Evolutionary conservation across 345 rosid species (phyloP).

Genomic region (Citrus reticulata): DNA sequence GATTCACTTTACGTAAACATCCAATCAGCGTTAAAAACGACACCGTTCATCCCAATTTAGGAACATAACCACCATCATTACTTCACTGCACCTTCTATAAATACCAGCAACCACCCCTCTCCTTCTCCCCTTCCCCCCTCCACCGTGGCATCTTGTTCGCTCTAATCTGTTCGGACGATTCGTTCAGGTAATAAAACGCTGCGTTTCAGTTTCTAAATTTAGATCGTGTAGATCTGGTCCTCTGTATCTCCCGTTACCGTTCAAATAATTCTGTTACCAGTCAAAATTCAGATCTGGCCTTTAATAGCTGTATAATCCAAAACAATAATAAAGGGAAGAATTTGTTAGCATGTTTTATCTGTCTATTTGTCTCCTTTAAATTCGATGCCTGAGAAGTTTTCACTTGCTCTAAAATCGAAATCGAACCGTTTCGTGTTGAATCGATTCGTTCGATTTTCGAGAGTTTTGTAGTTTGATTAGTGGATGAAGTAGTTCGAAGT

Average conservation of each 20-base stretch:
- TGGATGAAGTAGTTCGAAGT: neutral
- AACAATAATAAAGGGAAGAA: neutral
- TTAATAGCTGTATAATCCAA: constrained; percentile 11
- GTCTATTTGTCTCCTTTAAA: neutral
- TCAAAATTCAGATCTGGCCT: constrained; percentile 24
- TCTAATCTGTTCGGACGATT: constrained; percentile 15
- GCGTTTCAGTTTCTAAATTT: neutral
- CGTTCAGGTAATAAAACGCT: constrained; percentile 26
- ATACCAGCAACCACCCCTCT: neutral
- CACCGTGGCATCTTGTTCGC: constrained; percentile 18
- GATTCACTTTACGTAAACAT: too few relatives aligned
- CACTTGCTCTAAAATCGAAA: neutral
- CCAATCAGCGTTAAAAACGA: constrained; percentile 13
- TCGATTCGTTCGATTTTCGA: neutral
- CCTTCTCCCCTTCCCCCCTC: neutral
- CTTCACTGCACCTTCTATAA: constrained; percentile 10
- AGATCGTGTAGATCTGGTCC: constrained; percentile 23
- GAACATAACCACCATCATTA: neutral
- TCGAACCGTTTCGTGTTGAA: neutral
- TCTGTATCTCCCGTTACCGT: neutral
- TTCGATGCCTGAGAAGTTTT: neutral
- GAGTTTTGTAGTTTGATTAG: neutral
- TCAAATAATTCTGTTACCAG: neutral
- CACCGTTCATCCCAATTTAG: neutral
- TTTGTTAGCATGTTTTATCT: neutral